Evolutionary conservation across 331 rosid species (phyloP).

Genomic region (Erythrophleum ivorense): DNA sequence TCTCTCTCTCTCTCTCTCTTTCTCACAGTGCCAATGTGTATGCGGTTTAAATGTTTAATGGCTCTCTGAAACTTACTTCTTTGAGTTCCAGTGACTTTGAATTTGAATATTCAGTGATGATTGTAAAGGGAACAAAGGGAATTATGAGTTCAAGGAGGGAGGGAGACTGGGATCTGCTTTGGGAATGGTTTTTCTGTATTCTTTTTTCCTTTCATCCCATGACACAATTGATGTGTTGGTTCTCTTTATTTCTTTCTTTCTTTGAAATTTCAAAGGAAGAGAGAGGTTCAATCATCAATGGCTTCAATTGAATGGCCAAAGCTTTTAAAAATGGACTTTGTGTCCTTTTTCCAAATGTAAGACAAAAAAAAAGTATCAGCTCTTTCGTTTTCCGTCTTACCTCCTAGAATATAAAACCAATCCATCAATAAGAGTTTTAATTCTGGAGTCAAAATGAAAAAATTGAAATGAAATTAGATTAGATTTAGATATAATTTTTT

Average conservation of each 20-base stretch:
- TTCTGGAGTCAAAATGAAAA: slow-evolving; percentile 4
- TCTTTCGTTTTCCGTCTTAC: not conserved
- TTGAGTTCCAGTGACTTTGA: slow-evolving; percentile 45
- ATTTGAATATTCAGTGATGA: slow-evolving; percentile 49
- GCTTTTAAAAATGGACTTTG: not conserved
- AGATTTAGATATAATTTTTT: too few relatives aligned
- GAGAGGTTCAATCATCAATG: slow-evolving; percentile 9
- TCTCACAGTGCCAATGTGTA: not conserved
- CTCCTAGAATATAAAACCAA: not conserved
- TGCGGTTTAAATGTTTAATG: not conserved
- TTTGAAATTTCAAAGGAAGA: slow-evolving; percentile 27
- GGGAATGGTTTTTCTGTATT: slow-evolving; percentile 11
- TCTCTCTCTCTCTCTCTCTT: not conserved
- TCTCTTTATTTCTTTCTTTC: slow-evolving; percentile 24
- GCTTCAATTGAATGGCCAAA: slow-evolving; percentile 12
- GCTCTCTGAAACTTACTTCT: not conserved
- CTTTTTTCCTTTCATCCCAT: not conserved
- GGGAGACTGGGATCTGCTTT: slow-evolving; percentile 43
- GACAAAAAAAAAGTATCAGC: too few relatives aligned
- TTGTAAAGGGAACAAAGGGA: slow-evolving; percentile 31
- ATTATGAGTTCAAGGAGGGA: slow-evolving; percentile 29
- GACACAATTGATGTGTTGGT: slow-evolving; percentile 24
- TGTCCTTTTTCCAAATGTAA: not conserved
- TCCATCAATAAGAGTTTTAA: not conserved
- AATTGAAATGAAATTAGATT: too few relatives aligned